Base-by-base conservation (phyloP, 2,329 filamentous ascomycete species). In the Reticulascus tulasneorum region DNA sequence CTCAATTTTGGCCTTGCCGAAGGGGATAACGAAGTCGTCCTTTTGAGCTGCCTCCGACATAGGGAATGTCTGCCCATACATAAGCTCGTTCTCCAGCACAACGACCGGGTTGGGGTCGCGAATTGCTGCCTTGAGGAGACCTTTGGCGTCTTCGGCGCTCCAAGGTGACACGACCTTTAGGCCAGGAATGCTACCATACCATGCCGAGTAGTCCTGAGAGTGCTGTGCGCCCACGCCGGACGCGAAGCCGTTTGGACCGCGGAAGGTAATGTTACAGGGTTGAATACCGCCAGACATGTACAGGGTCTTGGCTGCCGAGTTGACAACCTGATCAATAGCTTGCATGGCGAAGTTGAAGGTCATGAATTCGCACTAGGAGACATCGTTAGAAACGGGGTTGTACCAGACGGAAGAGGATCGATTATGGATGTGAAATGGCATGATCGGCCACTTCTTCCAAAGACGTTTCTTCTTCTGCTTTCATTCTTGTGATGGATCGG, bases 291-390 rank as follows among this genome's bases (percentile, higher is more conserved):
- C 93, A 48, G 93, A 97, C 93, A 98, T 98, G 77, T 98, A 98
- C 60, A 98, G 91, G 39, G 93, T 98, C 79, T 98, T 98, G 60
- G 89, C 93, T 53, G 77, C 93, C 32, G 91, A 97, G 82, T 98
- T 98, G 80, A 98, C 90, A 62, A 98, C 87, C 67, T 98, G 93
- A 66, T 98, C 93, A 67, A 98, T 98, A 62, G 93, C 88, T 74
- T 98, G 93, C 93, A 98, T 98, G 66, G 93, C 91, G 63, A 97
- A 97, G 80, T 98, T 98, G 82, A 95, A 97, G 58, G 93, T 98
- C 93, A 98, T 98, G 78, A 98, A 98, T 74, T 98, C 93, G 79
- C 86, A 93, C 87, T 93, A 49, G 8, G 6, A 27, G 18, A 16
- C 24, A 9, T 23, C 10, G 32, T 42, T 33, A 42, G 13, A 21